Evolutionary conservation across 495 filamentous ascomycete species (phyloP).

Genomic region (Entonaema liquescens): DNA sequence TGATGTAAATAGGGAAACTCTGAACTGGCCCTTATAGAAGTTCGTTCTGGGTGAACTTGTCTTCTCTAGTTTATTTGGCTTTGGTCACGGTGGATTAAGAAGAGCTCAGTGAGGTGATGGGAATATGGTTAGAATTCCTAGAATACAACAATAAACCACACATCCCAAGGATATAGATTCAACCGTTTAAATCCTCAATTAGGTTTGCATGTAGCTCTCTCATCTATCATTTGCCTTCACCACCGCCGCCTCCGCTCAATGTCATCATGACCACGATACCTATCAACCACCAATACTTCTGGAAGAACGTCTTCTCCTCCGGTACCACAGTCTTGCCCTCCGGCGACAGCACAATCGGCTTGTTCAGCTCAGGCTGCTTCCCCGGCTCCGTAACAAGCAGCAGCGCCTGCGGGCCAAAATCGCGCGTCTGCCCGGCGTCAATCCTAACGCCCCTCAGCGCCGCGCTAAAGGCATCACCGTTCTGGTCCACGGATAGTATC

Average conservation of each 20-base stretch:
- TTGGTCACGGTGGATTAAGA: background rate
- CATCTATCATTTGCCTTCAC: slow-evolving; percentile 47
- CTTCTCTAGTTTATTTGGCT: background rate
- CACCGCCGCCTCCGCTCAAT: slow-evolving; percentile 54
- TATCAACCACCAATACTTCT: slow-evolving; percentile 72
- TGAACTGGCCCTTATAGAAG: too few relatives aligned
- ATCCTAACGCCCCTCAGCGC: slow-evolving; percentile 54
- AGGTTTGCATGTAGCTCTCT: background rate
- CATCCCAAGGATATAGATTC: background rate
- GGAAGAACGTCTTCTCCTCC: slow-evolving; percentile 73
- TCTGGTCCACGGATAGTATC: slow-evolving; percentile 52
- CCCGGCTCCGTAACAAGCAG: slow-evolving; percentile 58
- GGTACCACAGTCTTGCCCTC: slow-evolving; percentile 66
- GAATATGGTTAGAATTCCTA: background rate
- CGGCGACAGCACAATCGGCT: slow-evolving; percentile 67
- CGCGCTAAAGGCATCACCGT: slow-evolving; percentile 54
- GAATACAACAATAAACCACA: background rate
- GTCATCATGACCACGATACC: slow-evolving; percentile 51
- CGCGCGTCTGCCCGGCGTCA: slow-evolving; percentile 63
- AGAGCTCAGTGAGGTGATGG: background rate
- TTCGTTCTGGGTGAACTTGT: background rate
- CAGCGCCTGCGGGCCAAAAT: slow-evolving; percentile 64
- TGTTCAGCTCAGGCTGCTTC: slow-evolving; percentile 67
- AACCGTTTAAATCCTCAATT: background rate
- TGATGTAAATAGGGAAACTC: too few relatives aligned